Percentiles rank a stretch among this genome's conserved stretches.
These are phyloP conservation scores for Barnettozyma sucrosica DNA, from an alignment of 805 yeast genomes.

Conservation along the genomic window DNA sequence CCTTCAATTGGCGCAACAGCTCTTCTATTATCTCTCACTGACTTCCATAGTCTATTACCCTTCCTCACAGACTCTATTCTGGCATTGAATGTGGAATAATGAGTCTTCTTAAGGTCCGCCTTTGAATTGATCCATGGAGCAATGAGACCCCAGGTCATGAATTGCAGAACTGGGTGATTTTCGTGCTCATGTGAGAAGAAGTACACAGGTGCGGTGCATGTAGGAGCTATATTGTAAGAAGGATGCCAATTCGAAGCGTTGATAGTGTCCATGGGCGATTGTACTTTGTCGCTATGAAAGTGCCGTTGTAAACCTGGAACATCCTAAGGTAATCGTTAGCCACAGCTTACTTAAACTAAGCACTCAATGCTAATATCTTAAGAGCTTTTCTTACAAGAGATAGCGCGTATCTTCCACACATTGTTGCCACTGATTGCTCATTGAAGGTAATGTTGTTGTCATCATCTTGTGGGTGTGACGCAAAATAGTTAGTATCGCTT, in stretches of 20 bases:
- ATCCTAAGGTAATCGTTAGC: conserved; percentile 9
- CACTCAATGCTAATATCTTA: no score
- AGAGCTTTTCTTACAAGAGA: conserved; percentile 31
- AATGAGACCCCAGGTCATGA: conserved; percentile 78
- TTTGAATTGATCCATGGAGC: conserved; percentile 56
- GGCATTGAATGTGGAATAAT: conserved; percentile 63
- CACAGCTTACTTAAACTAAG: not conserved
- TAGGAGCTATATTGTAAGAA: conserved; percentile 61
- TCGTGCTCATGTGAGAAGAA: conserved; percentile 4
- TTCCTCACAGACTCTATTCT: conserved; percentile 53
- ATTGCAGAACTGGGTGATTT: conserved; percentile 29
- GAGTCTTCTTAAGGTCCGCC: conserved; percentile 25
- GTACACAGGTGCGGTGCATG: conserved; percentile 40
- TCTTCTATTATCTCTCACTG: conserved; percentile 41
- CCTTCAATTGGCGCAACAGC: conserved; percentile 80
- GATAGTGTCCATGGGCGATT: conserved; percentile 1
- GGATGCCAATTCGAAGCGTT: conserved; percentile 25
- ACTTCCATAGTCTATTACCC: conserved; percentile 51
- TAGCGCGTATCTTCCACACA: conserved; percentile 62
- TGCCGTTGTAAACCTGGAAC: conserved; percentile 10
- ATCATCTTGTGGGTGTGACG: no score
- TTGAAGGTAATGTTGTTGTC: no score
- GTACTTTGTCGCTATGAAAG: conserved; percentile 10
- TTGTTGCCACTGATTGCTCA: conserved; percentile 14
- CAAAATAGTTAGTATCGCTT: not conserved